Percentiles rank a stretch among this genome's conserved stretches.
Conservation (phyloP, 257 asterid species). For the Solanum phureja region DNA sequence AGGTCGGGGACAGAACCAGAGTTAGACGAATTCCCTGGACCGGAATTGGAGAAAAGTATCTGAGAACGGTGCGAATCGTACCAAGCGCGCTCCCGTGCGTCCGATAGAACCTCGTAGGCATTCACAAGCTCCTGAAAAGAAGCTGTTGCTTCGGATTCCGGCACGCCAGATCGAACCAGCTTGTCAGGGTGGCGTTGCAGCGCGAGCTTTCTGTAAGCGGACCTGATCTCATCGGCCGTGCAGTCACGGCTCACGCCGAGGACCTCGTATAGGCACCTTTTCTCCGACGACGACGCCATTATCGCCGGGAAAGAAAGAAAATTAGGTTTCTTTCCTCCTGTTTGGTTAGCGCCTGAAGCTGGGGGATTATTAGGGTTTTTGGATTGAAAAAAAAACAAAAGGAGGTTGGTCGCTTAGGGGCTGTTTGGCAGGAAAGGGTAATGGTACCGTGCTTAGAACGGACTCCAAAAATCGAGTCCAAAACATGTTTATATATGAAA, state of each 20-base stretch:
- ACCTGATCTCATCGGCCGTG: slow-evolving; percentile 75
- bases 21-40: slow-evolving; percentile 15
- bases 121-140: slow-evolving; percentile 88
- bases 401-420: neutral
- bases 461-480: neutral
- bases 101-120: slow-evolving; percentile 92
- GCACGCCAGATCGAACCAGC: slow-evolving; percentile 64
- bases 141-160: slow-evolving; percentile 88
- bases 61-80: slow-evolving; percentile 94
- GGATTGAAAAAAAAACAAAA: neutral
- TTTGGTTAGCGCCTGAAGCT: neutral
- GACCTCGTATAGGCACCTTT: slow-evolving; percentile 88
- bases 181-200: slow-evolving; percentile 99
- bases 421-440: neutral
- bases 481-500: no score
- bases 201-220: slow-evolving; percentile 78
- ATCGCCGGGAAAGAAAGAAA: neutral
- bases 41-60: slow-evolving; percentile 48
- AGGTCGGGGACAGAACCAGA: slow-evolving; percentile 49
- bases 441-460: neutral
- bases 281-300: slow-evolving; percentile 66
- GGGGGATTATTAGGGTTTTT: neutral
- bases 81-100: slow-evolving; percentile 83
- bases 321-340: neutral
- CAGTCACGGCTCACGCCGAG: slow-evolving; percentile 61